Base-by-base conservation (phyloP, 192 early-diverging fungal species). In the Umbelopsis vinacea region DNA sequence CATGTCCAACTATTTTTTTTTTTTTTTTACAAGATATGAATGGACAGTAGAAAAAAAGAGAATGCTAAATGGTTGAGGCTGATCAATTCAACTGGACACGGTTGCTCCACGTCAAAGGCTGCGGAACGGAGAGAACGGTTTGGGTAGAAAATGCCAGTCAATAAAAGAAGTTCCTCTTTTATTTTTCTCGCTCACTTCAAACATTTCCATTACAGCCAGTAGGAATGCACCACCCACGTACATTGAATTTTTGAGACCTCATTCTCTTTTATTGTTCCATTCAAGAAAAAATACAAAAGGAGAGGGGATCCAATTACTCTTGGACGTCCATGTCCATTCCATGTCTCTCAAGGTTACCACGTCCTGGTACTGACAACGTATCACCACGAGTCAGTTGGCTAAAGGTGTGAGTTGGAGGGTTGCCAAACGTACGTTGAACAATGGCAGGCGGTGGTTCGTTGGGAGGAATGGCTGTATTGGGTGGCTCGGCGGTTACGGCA, bases 301-400 rank as follows among this genome's bases (percentile, higher is more conserved):
- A n/a, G n/a, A n/a, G 48, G 48, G 19, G 7, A 50, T 19, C 15
- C 17, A 21, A 17, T 54, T 33, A 63, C 15, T 63, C 33, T 63
- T 35, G 33, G 17, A 63, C 57, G 35, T 37, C 57, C 24, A 60
- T 60, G 55, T 60, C 55, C 57, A 63, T 63, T 19, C 33, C 33
- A 6, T 12, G 29, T 17, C 57, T 35, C 15, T 29, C 26, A 14
- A 37, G 4, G 35, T 37, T n/a, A 37, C 19, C 10, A 29, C 35
- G 6, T 60, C 55, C 33, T 63, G 11, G 15, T 63, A 19, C 17
- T 17, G 57, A 35, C 17, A 29, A 60, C 35, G 24, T 4, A 35
- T 35, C 12, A 37, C 57, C 26, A 63, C 15, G 7, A 17, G n/a
- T n/a, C 11, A 43, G 48, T 21, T 50, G 2, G 48, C 48, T 50